Evolutionary conservation across 352 stramenopile genomes (phyloP), one percentile per base, ranked within the genome.

Genomic region (Phytophthora megakarya): DNA sequence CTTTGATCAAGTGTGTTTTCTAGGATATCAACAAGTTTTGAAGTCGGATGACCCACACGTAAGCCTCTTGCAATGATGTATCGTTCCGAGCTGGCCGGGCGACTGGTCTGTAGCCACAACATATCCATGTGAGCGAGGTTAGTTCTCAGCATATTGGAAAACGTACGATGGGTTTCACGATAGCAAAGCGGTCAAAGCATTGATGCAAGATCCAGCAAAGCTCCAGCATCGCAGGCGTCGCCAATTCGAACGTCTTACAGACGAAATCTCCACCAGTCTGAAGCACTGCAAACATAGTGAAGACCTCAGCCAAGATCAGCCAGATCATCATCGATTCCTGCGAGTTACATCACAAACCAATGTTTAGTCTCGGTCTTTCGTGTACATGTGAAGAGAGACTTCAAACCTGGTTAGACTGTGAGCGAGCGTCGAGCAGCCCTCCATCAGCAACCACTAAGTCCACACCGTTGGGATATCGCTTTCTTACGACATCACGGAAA

Each of bases 231-330:
- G 78, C 35, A 10, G 73, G 65, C 5, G 78, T 88, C 25, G 75
- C 61, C 11, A 95, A 33, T 38, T 95, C 86, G 47, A 95, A 95
- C 16, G 86, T 90, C 70, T 95, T 95, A 64, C 82, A 92, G 10
- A 89, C 57, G 58, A 95, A 93, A 44, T 78, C 76, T 10, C 86
- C 86, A 26, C 69, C 63, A 0, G 66, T 19, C 3, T 60, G 50
- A 15, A 95, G 56, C 1, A 92, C 66, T 8, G 23, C 28, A 28
- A 89, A 78, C 86, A 90, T 92, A 9, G 78, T 61, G 4, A 90
- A 54, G 3, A 75, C 50, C 45, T 95, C 82, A 1, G 84, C 84
- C 23, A 88, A 30, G 5, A 93, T 64, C 28, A 95, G 53, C 16
- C 70, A 66, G 1, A 73, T 80, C 84, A 95, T 88, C 47, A 89